These are phyloP conservation scores for Stephanodiscus triporus DNA, from an alignment of 108 stramenopile genomes.

Conservation along the genomic window DNA sequence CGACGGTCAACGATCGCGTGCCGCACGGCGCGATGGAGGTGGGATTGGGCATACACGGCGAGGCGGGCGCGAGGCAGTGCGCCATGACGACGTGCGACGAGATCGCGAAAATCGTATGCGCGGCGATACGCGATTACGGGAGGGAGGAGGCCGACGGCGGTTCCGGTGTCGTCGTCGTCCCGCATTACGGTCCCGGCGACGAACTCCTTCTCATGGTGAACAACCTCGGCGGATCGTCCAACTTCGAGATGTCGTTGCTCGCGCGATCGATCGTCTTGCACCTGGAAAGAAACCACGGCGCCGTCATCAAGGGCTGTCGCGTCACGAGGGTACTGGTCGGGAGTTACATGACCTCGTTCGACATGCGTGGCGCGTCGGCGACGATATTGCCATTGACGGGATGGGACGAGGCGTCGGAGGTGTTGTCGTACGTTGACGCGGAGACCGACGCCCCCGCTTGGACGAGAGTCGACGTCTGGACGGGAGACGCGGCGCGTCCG, in stretches of 20 bases:
- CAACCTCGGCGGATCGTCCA: constrained; percentile 92
- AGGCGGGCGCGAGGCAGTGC: constrained; percentile 87
- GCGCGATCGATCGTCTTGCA: constrained; percentile 65
- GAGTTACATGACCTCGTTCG: constrained; percentile 94
- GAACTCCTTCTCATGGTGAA: constrained; percentile 90
- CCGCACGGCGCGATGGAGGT: constrained; percentile 77
- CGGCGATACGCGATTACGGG: constrained; percentile 75
- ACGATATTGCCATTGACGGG: constrained; percentile 76
- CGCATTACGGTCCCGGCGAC: constrained; percentile 65
- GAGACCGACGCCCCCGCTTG: constrained; percentile 87
- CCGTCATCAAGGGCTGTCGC: constrained; percentile 32
- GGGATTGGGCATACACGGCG: constrained; percentile 98
- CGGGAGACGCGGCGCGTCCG: constrained; percentile 41
- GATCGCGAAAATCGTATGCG: constrained; percentile 76
- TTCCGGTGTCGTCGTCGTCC: constrained; percentile 39
- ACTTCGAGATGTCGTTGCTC: constrained; percentile 94
- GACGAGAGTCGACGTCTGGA: constrained; percentile 65
- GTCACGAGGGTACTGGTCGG: constrained; percentile 84
- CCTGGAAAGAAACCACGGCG: constrained; percentile 42
- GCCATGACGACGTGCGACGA: constrained; percentile 74
- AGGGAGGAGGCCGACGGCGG: constrained; percentile 29
- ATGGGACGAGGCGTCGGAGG: constrained; percentile 29
- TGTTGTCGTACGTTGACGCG: constrained; percentile 77
- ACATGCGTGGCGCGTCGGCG: constrained; percentile 95
- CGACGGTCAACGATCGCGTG: constrained; percentile 71